A percentile compares a stretch with the other conserved stretches of the same genome.
These are phyloP conservation scores for Nitzschia putrida DNA, from an alignment of 108 stramenopile genomes.

Conservation along the genomic window DNA sequence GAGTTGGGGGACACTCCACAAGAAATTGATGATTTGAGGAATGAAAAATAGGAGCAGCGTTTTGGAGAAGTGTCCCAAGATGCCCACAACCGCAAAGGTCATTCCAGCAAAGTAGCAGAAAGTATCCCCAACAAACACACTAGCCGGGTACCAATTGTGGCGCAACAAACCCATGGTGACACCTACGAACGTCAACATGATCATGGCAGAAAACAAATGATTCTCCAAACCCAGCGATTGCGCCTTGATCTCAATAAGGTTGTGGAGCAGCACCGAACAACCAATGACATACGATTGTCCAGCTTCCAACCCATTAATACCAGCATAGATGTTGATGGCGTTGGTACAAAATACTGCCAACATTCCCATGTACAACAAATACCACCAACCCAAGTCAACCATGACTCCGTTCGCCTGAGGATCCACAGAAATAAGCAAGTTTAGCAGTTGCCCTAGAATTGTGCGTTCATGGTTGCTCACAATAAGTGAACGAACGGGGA, in stretches of 20 bases:
- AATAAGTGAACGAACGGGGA: constrained; percentile 58
- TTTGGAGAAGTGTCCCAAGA: constrained; percentile 96
- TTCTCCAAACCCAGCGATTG: constrained; percentile 53
- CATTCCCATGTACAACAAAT: constrained; percentile 94
- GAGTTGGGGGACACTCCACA: constrained; percentile 94
- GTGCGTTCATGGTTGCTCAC: constrained; percentile 63
- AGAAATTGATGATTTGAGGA: constrained; percentile 96
- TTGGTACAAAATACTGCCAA: constrained; percentile 99
- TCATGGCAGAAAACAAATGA: constrained; percentile 86
- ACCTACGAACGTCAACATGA: constrained; percentile 82
- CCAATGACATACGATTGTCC: constrained; percentile 94
- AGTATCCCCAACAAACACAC: constrained; percentile 97
- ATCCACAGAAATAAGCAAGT: constrained; percentile 67
- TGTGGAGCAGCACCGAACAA: constrained; percentile 80
- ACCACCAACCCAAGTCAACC: constrained; percentile 84
- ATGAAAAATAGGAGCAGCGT: constrained; percentile 95
- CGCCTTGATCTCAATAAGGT: constrained; percentile 66
- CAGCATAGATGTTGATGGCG: constrained; percentile 99
- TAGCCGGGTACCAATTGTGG: constrained; percentile 96
- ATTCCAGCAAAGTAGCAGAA: constrained; percentile 99
- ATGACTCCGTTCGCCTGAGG: constrained; percentile 69
- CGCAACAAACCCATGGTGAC: constrained; percentile 83
- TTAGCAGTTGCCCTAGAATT: constrained; percentile 50
- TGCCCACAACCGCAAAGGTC: constrained; percentile 96
- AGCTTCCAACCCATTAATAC: constrained; percentile 97